Evolutionary conservation across 371 early-diverging fungal genomes (phyloP).

Genomic region (Mucor sp.): DNA sequence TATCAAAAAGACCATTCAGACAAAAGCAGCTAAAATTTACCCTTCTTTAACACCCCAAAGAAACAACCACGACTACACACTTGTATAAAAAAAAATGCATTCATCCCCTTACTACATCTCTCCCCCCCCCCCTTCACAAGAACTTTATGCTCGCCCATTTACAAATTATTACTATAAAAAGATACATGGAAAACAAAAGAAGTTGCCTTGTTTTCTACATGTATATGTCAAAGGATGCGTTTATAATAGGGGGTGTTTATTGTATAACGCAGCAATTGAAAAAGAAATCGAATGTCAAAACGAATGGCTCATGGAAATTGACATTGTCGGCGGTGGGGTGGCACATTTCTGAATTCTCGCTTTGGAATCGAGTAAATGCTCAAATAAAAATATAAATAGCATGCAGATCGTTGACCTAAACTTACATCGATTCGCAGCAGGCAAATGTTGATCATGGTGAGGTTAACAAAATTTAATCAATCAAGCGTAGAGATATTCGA

Average conservation of each 20-base stretch:
- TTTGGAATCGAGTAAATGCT: neutral
- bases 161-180: neutral
- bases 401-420: neutral
- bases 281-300: neutral
- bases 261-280: too few relatives aligned
- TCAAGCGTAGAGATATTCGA: neutral
- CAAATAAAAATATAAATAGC: neutral
- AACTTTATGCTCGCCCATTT: constrained; percentile 2
- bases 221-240: neutral
- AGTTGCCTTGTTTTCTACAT: neutral
- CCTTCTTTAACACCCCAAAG: constrained; percentile 1
- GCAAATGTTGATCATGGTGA: constrained; percentile 17
- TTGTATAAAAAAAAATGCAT: constrained; percentile 12
- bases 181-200: neutral
- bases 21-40: constrained; percentile 16
- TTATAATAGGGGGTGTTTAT: neutral
- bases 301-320: neutral
- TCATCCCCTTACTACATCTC: neutral
- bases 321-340: neutral
- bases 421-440: neutral
- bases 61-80: constrained; percentile 19
- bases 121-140: neutral
- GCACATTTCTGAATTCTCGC: neutral
- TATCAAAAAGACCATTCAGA: constrained; percentile 17
- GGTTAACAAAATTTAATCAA: constrained; percentile 5